Conservation (phyloP, 306 rosid species). For the Prunus mongolica region DNA sequence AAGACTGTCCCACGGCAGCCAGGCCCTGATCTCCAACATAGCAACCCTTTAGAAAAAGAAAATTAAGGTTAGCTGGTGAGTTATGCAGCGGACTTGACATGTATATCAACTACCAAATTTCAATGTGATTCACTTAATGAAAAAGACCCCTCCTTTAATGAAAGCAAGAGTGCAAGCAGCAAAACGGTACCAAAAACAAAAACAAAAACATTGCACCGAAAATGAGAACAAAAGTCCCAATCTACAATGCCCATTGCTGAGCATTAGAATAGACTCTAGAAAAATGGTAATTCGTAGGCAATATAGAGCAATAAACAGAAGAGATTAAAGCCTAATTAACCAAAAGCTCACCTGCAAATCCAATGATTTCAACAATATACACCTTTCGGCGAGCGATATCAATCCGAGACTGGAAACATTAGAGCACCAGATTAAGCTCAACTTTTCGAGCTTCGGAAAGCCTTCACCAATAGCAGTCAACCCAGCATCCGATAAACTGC, state of each 20-base stretch:
- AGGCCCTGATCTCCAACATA: conserved; percentile 91
- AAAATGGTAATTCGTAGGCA: too few relatives aligned
- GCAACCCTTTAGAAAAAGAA: conserved; percentile 63
- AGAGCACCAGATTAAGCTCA: conserved; percentile 91
- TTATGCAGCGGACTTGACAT: background rate
- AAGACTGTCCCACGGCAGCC: conserved; percentile 75
- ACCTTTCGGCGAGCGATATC: conserved; percentile 52
- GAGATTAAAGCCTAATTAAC: background rate
- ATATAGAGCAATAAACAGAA: background rate
- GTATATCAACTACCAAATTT: background rate
- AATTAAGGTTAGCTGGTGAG: conserved; percentile 4
- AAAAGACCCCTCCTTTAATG: background rate
- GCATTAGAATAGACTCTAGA: background rate
- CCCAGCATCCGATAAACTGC: conserved; percentile 66
- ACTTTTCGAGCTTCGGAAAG: conserved; percentile 70
- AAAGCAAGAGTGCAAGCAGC: background rate
- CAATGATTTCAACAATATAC: conserved; percentile 59
- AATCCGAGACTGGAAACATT: conserved; percentile 64
- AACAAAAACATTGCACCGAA: background rate
- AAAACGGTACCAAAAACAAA: background rate
- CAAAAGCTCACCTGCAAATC: conserved; percentile 70
- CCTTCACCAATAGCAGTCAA: conserved; percentile 66
- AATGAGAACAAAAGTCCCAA: background rate
- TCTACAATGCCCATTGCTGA: background rate
- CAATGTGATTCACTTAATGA: background rate